A percentile compares a stretch with the other conserved stretches of the same genome.
Conservation (phyloP, 1,139 yeast genomes). For the Saccharomyces uvarum region DNA sequence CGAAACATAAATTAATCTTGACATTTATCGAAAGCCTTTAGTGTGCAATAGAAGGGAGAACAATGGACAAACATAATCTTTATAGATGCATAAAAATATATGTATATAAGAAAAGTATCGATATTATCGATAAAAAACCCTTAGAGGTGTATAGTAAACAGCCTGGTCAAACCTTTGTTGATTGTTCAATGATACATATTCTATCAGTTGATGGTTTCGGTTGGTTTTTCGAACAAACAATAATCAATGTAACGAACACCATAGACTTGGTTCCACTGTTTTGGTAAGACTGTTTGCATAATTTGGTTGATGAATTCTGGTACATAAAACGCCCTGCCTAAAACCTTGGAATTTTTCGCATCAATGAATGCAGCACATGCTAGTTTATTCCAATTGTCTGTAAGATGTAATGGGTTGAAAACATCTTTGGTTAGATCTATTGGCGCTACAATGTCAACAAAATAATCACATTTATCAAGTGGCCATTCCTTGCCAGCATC, state of each 20-base stretch:
- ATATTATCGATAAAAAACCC: not conserved
- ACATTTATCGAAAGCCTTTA: not conserved
- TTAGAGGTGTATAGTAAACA: not conserved
- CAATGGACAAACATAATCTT: not conserved
- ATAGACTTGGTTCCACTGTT: conserved; percentile 18
- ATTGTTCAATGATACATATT: too few relatives aligned
- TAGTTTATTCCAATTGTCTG: conserved; percentile 30
- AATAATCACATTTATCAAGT: conserved; percentile 47
- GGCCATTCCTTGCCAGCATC: conserved; percentile 45
- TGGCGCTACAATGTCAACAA: conserved; percentile 42
- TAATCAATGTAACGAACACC: conserved; percentile 22
- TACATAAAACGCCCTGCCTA: conserved; percentile 36
- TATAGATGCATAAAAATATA: not conserved
- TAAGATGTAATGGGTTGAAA: conserved; percentile 22
- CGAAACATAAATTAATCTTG: not conserved
- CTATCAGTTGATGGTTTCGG: not conserved
- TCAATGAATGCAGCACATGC: conserved; percentile 35
- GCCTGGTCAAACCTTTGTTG: too few relatives aligned
- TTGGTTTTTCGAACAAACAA: conserved; percentile 23
- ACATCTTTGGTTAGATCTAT: conserved; percentile 17
- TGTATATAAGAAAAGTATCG: not conserved
- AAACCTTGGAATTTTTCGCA: conserved; percentile 32
- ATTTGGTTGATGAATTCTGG: conserved; percentile 27
- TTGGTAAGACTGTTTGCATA: conserved; percentile 10
- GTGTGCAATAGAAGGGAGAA: not conserved